Base-by-base conservation (phyloP, 768 basidiomycete genomes). In the Amanita muscaria region DNA sequence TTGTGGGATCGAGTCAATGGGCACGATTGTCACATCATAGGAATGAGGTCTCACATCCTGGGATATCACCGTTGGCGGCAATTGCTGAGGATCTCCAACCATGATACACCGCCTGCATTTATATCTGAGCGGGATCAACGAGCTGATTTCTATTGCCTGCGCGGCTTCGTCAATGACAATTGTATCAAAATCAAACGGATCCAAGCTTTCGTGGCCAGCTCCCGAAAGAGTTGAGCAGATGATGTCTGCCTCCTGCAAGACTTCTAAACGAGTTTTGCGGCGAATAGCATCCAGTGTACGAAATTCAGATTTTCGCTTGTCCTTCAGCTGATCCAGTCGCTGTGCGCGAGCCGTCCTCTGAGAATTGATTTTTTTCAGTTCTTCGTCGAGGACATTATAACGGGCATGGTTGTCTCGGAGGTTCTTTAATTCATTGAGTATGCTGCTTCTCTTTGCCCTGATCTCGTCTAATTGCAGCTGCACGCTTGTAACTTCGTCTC, bases 121-220 rank as follows among this genome's bases (percentile, higher is more conserved):
- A 63, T 90, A 97, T 61, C 88, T 96, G 50, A 99, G 69, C 30
- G 96, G 96, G 47, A 99, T 98, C 49, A 99, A 64, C 6, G 94
- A 89, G 51, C 88, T 91, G 32, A 97, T 72, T 62, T 99, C 96
- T 37, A 97, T 85, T 12, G 93, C 84, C 62, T 99, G 96, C 1
- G 94, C 94, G 1, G 96, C 96, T 62, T 99, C 96, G 56, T 99
- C 96, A 48, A 99, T 94, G 60, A 99, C 81, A 53, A 99, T 76
- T 64, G 94, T 88, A 53, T 96, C 93, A 58, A 97, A 97, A 41
- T 93, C 85, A 50, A 88, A 76, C 27, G 75, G 70, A 46, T 86
- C 79, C 32, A 99, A 70, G 37, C 75, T 73, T 12, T 96, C 93
- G 51, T 96, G 88, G 3, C 93, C 96, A 14, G 94, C 74, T 24